Percentiles rank a stretch among this genome's conserved stretches.
Evolutionary conservation across 2,329 filamentous ascomycete species (phyloP).

Genomic region (Botryotinia calthae): DNA sequence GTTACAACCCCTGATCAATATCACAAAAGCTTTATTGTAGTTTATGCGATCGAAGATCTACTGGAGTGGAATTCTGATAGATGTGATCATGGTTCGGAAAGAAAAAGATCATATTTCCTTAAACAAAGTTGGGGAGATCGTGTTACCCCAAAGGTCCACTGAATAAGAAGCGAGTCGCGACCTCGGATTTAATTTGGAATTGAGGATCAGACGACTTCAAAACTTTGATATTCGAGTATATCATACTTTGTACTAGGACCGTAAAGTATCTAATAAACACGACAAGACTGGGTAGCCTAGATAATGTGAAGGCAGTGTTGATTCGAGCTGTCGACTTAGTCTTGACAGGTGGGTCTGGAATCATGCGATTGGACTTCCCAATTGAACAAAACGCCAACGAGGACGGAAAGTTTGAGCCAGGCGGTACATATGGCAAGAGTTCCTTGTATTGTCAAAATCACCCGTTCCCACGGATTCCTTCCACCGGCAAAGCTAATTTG

Average conservation of each 20-base stretch:
- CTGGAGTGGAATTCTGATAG: neutral
- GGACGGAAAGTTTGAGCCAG: neutral
- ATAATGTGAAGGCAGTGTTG: neutral
- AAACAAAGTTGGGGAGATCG: neutral
- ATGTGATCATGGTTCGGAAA: neutral
- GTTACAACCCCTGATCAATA: neutral
- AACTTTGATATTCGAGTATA: neutral
- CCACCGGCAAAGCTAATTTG: neutral
- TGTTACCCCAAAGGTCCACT: neutral
- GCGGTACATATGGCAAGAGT: neutral
- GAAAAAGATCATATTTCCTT: neutral
- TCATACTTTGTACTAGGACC: neutral
- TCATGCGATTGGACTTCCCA: neutral
- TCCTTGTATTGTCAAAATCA: neutral
- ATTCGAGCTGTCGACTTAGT: neutral
- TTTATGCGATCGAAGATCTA: neutral
- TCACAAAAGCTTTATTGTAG: neutral
- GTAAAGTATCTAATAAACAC: neutral
- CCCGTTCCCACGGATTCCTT: neutral
- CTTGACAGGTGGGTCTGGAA: neutral
- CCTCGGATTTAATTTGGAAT: neutral
- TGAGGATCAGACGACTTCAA: neutral
- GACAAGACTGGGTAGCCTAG: neutral
- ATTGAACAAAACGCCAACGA: neutral
- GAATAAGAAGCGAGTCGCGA: constrained; percentile 3